Conservation (phyloP, 805 yeast species). For the Saccharomycopsis selenospora region DNA sequence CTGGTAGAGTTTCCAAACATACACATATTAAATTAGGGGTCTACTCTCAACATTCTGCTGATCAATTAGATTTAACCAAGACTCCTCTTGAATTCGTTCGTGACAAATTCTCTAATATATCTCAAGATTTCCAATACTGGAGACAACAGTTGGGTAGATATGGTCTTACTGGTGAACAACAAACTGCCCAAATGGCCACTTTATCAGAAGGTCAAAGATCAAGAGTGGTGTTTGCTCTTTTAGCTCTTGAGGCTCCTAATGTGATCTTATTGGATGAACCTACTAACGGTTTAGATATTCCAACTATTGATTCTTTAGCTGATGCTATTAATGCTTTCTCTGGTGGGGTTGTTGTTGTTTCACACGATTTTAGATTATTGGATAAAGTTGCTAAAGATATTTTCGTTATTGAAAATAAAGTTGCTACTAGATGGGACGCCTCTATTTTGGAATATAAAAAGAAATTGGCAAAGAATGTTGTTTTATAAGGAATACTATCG, state of each 20-base stretch:
- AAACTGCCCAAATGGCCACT: constrained; percentile 98
- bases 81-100: constrained; percentile 95
- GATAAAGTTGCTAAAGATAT: constrained; percentile 97
- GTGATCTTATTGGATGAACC: constrained; percentile 96
- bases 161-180: constrained; percentile 98
- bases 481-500: constrained; percentile 42
- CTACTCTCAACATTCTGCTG: constrained; percentile 98
- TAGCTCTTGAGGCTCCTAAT: constrained; percentile 94
- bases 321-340: constrained; percentile 90
- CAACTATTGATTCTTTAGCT: constrained; percentile 96
- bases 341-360: constrained; percentile 98
- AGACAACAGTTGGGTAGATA: constrained; percentile 96
- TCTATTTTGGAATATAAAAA: constrained; percentile 85
- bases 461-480: constrained; percentile 87
- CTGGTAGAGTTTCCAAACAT: constrained; percentile 95
- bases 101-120: constrained; percentile 79
- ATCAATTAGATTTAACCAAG: constrained; percentile 92
- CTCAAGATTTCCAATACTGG: constrained; percentile 98
- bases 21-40: constrained; percentile 97
- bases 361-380: constrained; percentile 97
- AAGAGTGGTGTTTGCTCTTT: constrained; percentile 93
- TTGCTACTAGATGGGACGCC: constrained; percentile 96
- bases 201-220: constrained; percentile 99
- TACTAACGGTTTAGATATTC: constrained; percentile 98
- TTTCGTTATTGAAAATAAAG: constrained; percentile 90